These are phyloP conservation scores for Chlamydomonas incerta DNA, from an alignment of 139 green algal genomes.

Conservation along the genomic window DNA sequence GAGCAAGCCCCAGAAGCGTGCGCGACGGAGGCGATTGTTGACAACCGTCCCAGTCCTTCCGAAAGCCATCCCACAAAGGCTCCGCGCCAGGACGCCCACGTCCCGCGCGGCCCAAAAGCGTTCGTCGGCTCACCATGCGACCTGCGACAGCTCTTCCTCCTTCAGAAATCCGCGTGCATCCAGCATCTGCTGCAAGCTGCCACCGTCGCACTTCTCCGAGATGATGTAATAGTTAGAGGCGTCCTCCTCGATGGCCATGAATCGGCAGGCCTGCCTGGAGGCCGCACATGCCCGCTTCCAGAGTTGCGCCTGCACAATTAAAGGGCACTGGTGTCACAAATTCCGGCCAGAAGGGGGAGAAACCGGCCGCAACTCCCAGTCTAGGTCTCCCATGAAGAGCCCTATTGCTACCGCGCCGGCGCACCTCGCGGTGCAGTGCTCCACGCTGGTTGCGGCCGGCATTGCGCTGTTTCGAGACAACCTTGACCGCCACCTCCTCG, in stretches of 20 bases:
- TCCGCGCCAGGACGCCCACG: too few relatives aligned
- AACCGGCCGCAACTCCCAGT: too few relatives aligned
- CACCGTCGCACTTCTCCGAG: constrained; percentile 28
- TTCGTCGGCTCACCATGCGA: constrained; percentile 14
- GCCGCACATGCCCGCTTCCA: constrained; percentile 23
- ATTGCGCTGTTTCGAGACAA: constrained; percentile 1
- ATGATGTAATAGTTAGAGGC: constrained; percentile 31
- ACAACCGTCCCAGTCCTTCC: too few relatives aligned
- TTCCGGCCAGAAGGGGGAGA: too few relatives aligned
- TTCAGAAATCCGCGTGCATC: neutral
- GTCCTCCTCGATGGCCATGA: constrained; percentile 33
- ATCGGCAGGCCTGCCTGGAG: neutral
- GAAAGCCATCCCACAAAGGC: too few relatives aligned
- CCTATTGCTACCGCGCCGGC: too few relatives aligned
- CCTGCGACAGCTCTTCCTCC: constrained; percentile 30
- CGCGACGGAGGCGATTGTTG: too few relatives aligned
- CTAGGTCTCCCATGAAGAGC: too few relatives aligned
- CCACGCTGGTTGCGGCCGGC: constrained; percentile 3
- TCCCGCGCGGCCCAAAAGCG: too few relatives aligned
- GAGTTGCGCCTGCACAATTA: constrained; percentile 3
- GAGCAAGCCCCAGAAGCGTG: too few relatives aligned
- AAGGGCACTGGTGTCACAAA: too few relatives aligned
- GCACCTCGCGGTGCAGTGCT: constrained; percentile 34
- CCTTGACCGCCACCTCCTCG: constrained; percentile 25
- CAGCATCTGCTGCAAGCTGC: constrained; percentile 33